phyloP scores from a whole-genome alignment of 306 rosid species.

The Dalbergia oliveri region DNA sequence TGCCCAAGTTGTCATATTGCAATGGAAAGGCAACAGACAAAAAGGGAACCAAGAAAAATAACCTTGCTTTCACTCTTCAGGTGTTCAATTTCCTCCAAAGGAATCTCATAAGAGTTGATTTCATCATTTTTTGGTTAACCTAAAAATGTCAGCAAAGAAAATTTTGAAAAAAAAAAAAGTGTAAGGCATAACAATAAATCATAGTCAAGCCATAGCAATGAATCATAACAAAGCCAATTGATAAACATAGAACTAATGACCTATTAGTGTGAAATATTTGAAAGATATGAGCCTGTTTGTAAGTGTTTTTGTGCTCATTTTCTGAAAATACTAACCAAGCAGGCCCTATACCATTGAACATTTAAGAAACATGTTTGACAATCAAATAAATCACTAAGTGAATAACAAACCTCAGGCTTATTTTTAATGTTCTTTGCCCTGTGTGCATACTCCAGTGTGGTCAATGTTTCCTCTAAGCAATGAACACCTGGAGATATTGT shows the following conservation, averaged over 20 bases:
- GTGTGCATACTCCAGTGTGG: conserved; percentile 96
- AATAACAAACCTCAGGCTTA: conserved; percentile 88
- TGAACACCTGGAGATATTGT: conserved; percentile 99
- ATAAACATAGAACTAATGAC: not conserved
- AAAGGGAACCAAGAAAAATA: not conserved
- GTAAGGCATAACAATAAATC: not conserved
- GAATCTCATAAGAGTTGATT: conserved; percentile 95
- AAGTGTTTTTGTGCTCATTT: too few relatives aligned
- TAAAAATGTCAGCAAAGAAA: conserved; percentile 34
- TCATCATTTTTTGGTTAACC: conserved; percentile 99
- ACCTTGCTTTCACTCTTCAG: conserved; percentile 94
- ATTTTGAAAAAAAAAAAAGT: not conserved
- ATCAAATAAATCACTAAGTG: not conserved
- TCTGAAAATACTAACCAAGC: too few relatives aligned
- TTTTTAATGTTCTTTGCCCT: conserved; percentile 91
- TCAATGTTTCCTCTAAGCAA: conserved; percentile 93
- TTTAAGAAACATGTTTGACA: not conserved
- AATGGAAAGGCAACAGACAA: not conserved
- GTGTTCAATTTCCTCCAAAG: conserved; percentile 95
- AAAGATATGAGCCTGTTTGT: not conserved
- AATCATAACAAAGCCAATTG: not conserved
- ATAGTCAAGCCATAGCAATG: not conserved
- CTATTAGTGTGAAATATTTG: not conserved
- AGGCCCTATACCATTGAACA: not conserved
- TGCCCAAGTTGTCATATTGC: not conserved